These are phyloP conservation scores for Geum urbanum DNA, from an alignment of 306 rosid species.

Conservation along the genomic window DNA sequence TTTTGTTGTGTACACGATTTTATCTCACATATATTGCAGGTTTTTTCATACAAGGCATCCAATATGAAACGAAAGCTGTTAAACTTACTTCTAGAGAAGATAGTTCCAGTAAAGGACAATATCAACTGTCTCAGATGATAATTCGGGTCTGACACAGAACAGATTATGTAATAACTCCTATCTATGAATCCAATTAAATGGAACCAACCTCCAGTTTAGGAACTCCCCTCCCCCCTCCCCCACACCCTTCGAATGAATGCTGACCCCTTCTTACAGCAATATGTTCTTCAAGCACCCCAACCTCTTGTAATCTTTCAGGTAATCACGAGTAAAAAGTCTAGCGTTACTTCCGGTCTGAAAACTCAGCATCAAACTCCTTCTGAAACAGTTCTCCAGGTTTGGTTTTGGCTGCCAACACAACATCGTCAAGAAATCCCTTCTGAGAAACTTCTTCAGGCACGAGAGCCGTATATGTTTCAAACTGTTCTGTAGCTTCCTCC, in stretches of 20 bases:
- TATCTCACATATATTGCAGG: not conserved
- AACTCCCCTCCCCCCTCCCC: no score
- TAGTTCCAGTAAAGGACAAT: not conserved
- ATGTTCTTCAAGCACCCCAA: not conserved
- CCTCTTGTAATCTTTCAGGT: not conserved
- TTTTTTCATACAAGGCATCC: not conserved
- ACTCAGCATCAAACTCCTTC: constrained; percentile 49
- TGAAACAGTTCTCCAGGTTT: constrained; percentile 52
- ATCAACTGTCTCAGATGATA: not conserved
- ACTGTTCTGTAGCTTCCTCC: constrained; percentile 76
- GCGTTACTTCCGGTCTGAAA: constrained; percentile 39
- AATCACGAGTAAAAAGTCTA: not conserved
- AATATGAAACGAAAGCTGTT: not conserved
- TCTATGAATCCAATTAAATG: not conserved
- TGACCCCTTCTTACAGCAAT: not conserved
- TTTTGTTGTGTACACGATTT: not conserved
- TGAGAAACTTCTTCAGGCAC: constrained; percentile 88
- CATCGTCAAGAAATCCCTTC: constrained; percentile 77
- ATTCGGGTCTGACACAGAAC: not conserved
- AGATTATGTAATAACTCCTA: not conserved
- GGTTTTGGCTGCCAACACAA: constrained; percentile 61
- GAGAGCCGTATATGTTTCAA: constrained; percentile 62
- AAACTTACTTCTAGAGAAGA: not conserved
- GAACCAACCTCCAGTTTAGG: not conserved
- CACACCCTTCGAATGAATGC: not conserved